phyloP scores from a whole-genome alignment of 768 basidiomycete species.

The Collybia nuda region DNA sequence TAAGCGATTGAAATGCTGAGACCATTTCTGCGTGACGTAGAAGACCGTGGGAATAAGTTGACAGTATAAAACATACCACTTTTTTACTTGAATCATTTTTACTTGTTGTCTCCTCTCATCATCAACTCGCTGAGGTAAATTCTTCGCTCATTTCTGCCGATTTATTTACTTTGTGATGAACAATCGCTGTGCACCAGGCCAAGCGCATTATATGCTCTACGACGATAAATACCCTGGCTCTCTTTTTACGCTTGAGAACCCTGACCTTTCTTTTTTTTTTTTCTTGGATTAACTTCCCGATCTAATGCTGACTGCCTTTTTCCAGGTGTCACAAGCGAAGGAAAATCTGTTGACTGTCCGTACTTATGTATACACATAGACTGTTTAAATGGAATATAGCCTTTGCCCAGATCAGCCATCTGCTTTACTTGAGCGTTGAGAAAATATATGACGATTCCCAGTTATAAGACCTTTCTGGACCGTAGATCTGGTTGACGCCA shows the following conservation, averaged over 20 bases:
- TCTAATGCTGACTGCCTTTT: not conserved
- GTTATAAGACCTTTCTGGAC: slow-evolving; percentile 31
- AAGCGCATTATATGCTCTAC: slow-evolving; percentile 38
- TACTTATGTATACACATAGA: not conserved
- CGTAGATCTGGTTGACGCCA: slow-evolving; percentile 43
- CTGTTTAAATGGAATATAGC: no score
- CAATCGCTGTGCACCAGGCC: slow-evolving; percentile 61
- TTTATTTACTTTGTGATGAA: slow-evolving; percentile 34
- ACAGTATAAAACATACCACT: not conserved
- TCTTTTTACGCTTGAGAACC: slow-evolving; percentile 53
- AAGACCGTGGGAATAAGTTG: not conserved
- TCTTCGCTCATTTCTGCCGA: slow-evolving; percentile 1
- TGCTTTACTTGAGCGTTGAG: slow-evolving; percentile 17
- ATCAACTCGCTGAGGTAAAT: no score
- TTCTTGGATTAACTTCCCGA: not conserved
- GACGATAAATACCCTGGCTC: slow-evolving; percentile 48
- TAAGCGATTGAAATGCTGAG: not conserved
- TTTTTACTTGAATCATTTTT: not conserved
- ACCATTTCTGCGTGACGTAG: not conserved
- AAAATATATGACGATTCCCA: slow-evolving; percentile 44
- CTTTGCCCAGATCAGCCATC: no score
- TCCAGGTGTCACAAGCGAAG: no score
- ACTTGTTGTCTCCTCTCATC: no score
- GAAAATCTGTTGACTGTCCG: no score
- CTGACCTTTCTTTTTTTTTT: slow-evolving; percentile 29